Evolutionary conservation across 2,329 filamentous ascomycete genomes (phyloP), one percentile per base, ranked within the genome.

Genomic region (Myotisia sp.): DNA sequence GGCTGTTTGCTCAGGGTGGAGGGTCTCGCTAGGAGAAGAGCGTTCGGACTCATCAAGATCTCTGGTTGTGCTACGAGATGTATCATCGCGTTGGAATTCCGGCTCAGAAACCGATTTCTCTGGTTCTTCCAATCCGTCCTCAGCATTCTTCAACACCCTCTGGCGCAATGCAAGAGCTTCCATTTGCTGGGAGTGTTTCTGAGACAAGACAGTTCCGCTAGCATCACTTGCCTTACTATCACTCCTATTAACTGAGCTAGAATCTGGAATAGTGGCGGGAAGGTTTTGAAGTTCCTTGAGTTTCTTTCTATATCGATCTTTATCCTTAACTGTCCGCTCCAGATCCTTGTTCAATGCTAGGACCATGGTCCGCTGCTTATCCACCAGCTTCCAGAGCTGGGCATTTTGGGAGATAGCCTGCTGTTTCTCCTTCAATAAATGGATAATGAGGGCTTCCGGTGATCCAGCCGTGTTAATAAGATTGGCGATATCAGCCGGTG

Each of bases 351-450:
- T 94, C 42, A 98, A 67, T 5, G 86, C 87, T 13, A 93, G 59
- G 36, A 98, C 85, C 76, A 98, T 86, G 10, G 84, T 76, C 42
- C 87, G 71, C 57, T 98, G 90, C 62, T 98, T 95, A 55, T 95
- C 87, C 32, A 98, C 85, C 29, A 98, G 63, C 33, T 85, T 78
- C 90, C 90, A 98, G 48, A 98, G 62, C 54, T 98, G 87, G 12
- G 77, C 68, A 53, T 95, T 95, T 52, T 95, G 90, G 45, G 83
- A 79, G 4, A 82, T 74, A 36, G 85, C 80, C 31, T 83, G 80
- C 42, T 87, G 76, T 56, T 94, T 95, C 53, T 98, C 90, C 53
- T 82, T 92, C 43, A 94, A 62, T 32, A 98, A 63, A 48, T 90
- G 83, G 46, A 84, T 73, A 40, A 98, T 83, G 4, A 92, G 79